phyloP scores from a whole-genome alignment of 768 basidiomycete species.

The Lentinula raphanica region DNA sequence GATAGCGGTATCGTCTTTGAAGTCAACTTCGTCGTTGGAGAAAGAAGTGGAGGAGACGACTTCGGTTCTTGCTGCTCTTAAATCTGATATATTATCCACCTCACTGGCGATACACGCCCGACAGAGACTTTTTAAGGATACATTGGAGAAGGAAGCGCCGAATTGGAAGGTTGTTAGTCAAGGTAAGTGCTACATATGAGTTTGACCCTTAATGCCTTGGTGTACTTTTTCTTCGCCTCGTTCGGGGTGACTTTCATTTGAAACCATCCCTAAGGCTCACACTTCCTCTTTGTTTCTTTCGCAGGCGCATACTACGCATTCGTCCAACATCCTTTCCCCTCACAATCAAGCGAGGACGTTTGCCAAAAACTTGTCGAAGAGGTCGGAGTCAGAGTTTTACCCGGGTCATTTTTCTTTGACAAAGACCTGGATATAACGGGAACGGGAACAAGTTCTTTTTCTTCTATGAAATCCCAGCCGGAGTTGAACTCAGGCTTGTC shows the following conservation, averaged over 20 bases:
- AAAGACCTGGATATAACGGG: conserved; percentile 14
- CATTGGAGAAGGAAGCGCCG: background rate
- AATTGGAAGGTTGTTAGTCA: background rate
- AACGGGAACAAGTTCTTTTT: no score
- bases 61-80: conserved; percentile 45
- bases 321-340: conserved; percentile 57
- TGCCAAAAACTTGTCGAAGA: conserved; percentile 53
- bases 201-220: no score
- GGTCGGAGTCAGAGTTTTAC: conserved; percentile 62
- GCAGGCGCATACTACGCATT: conserved; percentile 77
- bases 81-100: conserved; percentile 45
- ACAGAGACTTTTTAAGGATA: conserved; percentile 47
- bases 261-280: background rate
- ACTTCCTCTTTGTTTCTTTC: conserved; percentile 18
- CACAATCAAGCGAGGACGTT: conserved; percentile 42
- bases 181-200: no score
- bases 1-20: no score
- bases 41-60: background rate
- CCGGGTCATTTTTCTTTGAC: conserved; percentile 55
- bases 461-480: no score
- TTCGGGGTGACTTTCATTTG: no score
- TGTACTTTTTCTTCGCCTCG: no score
- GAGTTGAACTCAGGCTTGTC: no score
- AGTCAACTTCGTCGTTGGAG: background rate
- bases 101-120: conserved; percentile 46